A percentile compares a stretch with the other conserved stretches of the same genome.
These are phyloP conservation scores for Nicotiana knightiana DNA, from an alignment of 257 asterid species.

Conservation along the genomic window DNA sequence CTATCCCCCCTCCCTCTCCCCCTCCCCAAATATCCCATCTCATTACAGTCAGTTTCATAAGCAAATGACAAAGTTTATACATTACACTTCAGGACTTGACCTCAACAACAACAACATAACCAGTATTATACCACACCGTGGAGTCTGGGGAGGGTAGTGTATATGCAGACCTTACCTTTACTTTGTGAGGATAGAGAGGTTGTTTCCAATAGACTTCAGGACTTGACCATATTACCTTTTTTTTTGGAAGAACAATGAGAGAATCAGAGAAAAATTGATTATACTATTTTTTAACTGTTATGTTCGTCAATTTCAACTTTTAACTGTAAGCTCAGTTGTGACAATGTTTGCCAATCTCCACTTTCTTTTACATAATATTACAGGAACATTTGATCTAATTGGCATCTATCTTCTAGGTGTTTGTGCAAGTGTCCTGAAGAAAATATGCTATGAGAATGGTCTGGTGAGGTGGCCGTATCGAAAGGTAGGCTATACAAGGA, in stretches of 20 bases:
- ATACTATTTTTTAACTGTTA: background rate
- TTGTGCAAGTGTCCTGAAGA: constrained; percentile 48
- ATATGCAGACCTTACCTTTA: no score
- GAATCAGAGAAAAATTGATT: background rate
- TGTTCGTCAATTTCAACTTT: background rate
- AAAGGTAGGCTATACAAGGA: constrained; percentile 31
- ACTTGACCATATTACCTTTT: background rate
- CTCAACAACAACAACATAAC: no score
- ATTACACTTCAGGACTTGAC: background rate
- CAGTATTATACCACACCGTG: no score
- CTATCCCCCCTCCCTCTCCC: background rate
- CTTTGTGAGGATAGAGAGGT: no score
- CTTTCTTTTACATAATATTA: background rate
- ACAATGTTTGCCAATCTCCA: background rate
- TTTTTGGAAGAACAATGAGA: background rate
- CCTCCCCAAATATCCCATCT: no score
- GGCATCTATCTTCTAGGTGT: constrained; percentile 44
- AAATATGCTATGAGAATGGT: constrained; percentile 62
- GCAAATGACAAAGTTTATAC: background rate
- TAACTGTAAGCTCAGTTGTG: background rate
- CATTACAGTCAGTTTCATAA: background rate
- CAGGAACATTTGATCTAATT: background rate
- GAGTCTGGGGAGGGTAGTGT: no score
- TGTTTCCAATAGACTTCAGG: background rate
- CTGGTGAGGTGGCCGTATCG: constrained; percentile 64